phyloP scores from a whole-genome alignment of 805 yeast genomes.

The Candida pini region DNA sequence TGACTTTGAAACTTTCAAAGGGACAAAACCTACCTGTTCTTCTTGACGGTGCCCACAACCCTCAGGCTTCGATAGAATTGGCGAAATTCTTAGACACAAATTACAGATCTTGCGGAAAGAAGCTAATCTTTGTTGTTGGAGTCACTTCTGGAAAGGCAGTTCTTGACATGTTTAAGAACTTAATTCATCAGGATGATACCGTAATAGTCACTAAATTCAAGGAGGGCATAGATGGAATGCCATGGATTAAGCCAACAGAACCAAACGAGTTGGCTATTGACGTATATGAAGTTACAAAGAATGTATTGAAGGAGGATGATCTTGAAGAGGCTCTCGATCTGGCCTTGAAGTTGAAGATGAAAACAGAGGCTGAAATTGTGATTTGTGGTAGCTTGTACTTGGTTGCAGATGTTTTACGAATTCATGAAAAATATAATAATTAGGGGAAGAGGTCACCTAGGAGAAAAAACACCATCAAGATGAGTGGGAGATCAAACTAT shows the following conservation, averaged over 20 bases:
- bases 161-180: slow-evolving; percentile 41
- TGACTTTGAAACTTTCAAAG: slow-evolving; percentile 26
- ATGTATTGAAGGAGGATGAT: slow-evolving; percentile 22
- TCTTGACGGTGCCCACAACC: slow-evolving; percentile 92
- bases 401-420: slow-evolving; percentile 48
- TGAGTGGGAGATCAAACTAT: background rate
- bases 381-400: slow-evolving; percentile 71
- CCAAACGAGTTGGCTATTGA: slow-evolving; percentile 26
- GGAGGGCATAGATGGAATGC: slow-evolving; percentile 75
- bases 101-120: slow-evolving; percentile 4
- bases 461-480: background rate
- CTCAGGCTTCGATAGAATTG: slow-evolving; percentile 74
- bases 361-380: slow-evolving; percentile 30
- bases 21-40: slow-evolving; percentile 33
- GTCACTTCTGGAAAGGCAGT: slow-evolving; percentile 70
- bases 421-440: too few species aligned
- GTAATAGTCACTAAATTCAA: slow-evolving; percentile 62
- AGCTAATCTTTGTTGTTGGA: slow-evolving; percentile 58
- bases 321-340: slow-evolving; percentile 23
- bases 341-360: slow-evolving; percentile 14
- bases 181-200: slow-evolving; percentile 45
- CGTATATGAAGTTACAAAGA: slow-evolving; percentile 16
- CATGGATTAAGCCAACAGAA: slow-evolving; percentile 68
- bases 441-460: background rate
- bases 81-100: slow-evolving; percentile 41